Conservation (phyloP, 495 filamentous ascomycete species). For the Xylaria venustula region DNA sequence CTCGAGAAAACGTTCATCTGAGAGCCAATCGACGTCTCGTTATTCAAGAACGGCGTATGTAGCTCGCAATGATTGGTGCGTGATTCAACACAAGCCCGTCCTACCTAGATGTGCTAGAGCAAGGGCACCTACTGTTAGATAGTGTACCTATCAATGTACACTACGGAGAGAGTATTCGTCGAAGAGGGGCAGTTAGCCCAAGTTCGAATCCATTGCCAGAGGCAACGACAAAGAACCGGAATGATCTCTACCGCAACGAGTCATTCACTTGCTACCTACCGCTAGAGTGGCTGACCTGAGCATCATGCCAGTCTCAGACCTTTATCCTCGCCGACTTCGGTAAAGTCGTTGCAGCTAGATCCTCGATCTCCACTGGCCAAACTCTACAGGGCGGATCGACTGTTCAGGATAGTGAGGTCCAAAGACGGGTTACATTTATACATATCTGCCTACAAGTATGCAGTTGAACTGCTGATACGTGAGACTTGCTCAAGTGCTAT, state of each 20-base stretch:
- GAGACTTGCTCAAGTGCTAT: no score
- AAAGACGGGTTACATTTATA: no score
- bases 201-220: neutral
- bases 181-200: neutral
- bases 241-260: neutral
- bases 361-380: neutral
- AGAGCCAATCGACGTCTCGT: neutral
- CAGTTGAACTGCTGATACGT: no score
- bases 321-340: slow-evolving; percentile 11
- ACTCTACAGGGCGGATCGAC: neutral
- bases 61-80: neutral
- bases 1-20: no score
- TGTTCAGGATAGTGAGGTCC: no score
- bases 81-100: neutral
- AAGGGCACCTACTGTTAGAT: no score
- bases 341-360: neutral
- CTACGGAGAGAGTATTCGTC: no score
- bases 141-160: no score
- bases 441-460: no score
- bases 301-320: slow-evolving; percentile 2
- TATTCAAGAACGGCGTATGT: neutral
- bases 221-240: slow-evolving; percentile 13
- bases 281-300: neutral
- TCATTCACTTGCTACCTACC: neutral
- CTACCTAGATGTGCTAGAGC: no score